Evolutionary conservation across 2,329 filamentous ascomycete species (phyloP), one percentile per base, ranked within the genome.

Genomic region (Sporothrix pallida): DNA sequence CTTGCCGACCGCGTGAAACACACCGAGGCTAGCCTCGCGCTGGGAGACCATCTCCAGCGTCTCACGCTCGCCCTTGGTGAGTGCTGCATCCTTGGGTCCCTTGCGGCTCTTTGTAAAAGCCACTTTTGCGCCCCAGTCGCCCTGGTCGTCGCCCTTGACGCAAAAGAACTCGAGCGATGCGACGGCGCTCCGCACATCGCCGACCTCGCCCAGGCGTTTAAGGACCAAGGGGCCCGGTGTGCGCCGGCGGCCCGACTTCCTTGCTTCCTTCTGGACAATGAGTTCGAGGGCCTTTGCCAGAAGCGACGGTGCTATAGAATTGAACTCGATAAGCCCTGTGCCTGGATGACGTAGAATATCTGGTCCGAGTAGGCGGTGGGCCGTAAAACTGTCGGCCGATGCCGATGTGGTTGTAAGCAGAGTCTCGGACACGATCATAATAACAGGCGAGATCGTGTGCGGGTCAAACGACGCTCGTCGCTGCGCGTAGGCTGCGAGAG

Each of bases 1-100:
- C 80, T 96, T 98, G 3, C 95, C 96, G 13, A 98, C 93, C 0
- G 96, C 94, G 81, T 99, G 96, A 79, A 99, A 99, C 70, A 99
- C 94, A 1, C 95, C 96, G 2, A 99, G 85, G 76, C 92, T 97
- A 17, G 93, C 91, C 83, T 98, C 96, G 73, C 96, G 89, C 79
- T 95, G 93, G 0, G 93, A 94, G 26, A 98, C 89, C 74, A 96
- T 84, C 79, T 94, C 90, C 10, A 98, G 82, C 5, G 90, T 95
- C 76, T 97, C 92, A 74, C 89, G 86, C 81, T 98, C 96, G 79
- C 92, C 91, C 75, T 88, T 87, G 0, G 94, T 97, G 74, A 97
- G 82, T 3, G 84, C 82, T 9, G 82, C 81, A 63, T 89, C 88
- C 77, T 88, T 89, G 37, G 84, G 82, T 1, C 85, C 83, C 76